Evolutionary conservation across 305 asterid species (phyloP).

Genomic region (Ajuga reptans): DNA sequence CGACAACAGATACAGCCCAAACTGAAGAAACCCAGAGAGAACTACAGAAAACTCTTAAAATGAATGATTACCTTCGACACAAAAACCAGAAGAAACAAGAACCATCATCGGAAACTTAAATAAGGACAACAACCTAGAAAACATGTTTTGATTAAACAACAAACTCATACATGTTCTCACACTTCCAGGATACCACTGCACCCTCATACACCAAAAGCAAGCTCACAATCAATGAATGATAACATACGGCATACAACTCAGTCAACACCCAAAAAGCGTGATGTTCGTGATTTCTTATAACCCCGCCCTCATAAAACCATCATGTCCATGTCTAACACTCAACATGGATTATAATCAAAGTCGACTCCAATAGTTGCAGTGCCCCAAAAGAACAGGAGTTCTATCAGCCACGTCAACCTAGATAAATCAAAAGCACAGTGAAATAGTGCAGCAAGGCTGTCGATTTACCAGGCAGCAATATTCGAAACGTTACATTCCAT

Average conservation of each 20-base stretch:
- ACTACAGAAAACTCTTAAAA: background rate
- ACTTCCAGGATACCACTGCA: background rate
- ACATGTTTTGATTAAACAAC: background rate
- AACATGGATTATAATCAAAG: background rate
- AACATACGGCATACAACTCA: slow-evolving; percentile 1
- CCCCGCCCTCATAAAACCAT: background rate
- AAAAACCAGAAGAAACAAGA: background rate
- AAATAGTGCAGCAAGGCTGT: background rate
- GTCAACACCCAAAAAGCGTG: background rate
- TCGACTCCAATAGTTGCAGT: background rate
- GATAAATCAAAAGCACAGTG: background rate
- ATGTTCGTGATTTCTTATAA: background rate
- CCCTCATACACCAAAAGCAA: background rate
- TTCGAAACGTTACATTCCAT: background rate
- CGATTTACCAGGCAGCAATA: background rate
- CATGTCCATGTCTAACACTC: background rate
- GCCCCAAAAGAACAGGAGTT: slow-evolving; percentile 4
- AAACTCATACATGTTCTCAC: background rate
- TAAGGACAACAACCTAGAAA: background rate
- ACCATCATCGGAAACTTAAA: background rate
- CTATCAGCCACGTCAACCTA: background rate
- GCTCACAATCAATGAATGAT: background rate
- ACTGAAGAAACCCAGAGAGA: too few relatives aligned
- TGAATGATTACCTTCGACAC: background rate
- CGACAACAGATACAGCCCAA: background rate